Conservation (phyloP, 2,329 filamentous ascomycete genomes). For the Talaromyces sp. region DNA sequence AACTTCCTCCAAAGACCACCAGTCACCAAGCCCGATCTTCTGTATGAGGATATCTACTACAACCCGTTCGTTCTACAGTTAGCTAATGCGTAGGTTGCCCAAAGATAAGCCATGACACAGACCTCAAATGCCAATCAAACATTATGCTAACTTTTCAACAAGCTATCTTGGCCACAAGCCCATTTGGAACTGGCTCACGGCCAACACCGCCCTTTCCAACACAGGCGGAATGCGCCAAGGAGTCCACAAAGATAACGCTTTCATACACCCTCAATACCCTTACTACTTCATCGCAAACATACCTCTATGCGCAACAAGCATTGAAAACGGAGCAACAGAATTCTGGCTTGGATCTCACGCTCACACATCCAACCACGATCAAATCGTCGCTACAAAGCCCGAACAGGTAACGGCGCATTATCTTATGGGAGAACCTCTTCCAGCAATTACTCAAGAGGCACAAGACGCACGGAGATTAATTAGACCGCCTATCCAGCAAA, state of each 20-base stretch:
- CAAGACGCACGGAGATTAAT: slow-evolving; percentile 43
- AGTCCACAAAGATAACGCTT: slow-evolving; percentile 64
- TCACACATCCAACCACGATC: slow-evolving; percentile 31
- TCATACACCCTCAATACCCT: slow-evolving; percentile 56
- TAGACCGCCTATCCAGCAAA: slow-evolving; percentile 54
- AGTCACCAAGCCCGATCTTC: background rate
- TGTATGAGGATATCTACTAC: slow-evolving; percentile 2
- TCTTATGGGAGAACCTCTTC: slow-evolving; percentile 17
- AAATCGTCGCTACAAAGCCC: slow-evolving; percentile 58
- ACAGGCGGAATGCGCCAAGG: slow-evolving; percentile 40
- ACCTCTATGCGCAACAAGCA: slow-evolving; percentile 54
- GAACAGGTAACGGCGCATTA: slow-evolving; percentile 31
- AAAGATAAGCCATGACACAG: too few species aligned
- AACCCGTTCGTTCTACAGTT: slow-evolving; percentile 1
- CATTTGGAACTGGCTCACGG: slow-evolving; percentile 5
- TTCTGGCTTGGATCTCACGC: slow-evolving; percentile 62
- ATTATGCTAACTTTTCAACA: background rate
- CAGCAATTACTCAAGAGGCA: slow-evolving; percentile 51
- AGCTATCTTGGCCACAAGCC: slow-evolving; percentile 2
- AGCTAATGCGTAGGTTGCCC: background rate
- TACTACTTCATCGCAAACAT: slow-evolving; percentile 61
- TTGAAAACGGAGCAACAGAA: slow-evolving; percentile 60
- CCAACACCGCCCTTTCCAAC: slow-evolving; percentile 2
- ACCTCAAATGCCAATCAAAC: background rate
- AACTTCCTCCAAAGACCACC: slow-evolving; percentile 3